These are phyloP conservation scores for Coprinopsis sp. DNA, from an alignment of 768 basidiomycete genomes.

Conservation along the genomic window DNA sequence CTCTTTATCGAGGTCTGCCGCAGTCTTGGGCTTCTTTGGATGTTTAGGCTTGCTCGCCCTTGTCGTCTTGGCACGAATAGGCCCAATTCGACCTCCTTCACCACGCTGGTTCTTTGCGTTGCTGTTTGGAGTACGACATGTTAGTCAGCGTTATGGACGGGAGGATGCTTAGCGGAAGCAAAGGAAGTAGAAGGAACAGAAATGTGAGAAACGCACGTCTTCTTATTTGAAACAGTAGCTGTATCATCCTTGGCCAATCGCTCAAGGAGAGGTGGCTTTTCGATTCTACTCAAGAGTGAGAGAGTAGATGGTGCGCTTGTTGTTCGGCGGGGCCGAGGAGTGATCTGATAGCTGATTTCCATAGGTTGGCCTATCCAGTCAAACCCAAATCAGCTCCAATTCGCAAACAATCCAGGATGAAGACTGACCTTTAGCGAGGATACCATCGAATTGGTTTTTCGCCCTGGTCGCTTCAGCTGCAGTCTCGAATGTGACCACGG, in stretches of 20 bases:
- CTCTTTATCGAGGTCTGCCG: conserved; percentile 83
- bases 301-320: conserved; percentile 49
- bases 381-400: not conserved
- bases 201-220: conserved; percentile 28
- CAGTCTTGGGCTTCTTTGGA: conserved; percentile 59
- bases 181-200: not conserved
- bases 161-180: not conserved
- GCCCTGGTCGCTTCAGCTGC: conserved; percentile 74
- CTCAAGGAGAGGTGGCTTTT: conserved; percentile 66
- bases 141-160: no score
- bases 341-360: conserved; percentile 59
- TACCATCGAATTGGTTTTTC: conserved; percentile 81
- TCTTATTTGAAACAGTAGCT: conserved; percentile 16
- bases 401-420: conserved; percentile 1
- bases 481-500: conserved; percentile 76
- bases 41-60: conserved; percentile 23
- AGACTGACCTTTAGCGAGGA: conserved; percentile 75
- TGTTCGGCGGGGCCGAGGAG: conserved; percentile 45
- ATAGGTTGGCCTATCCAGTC: conserved; percentile 64
- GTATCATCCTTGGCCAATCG: conserved; percentile 52
- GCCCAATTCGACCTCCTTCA: conserved; percentile 40
- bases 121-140: no score
- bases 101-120: no score
- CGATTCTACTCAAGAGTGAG: conserved; percentile 69
- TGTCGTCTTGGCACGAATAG: conserved; percentile 33